phyloP scores from a whole-genome alignment of 1,139 yeast species.

The Arxiozyma slooffiae region DNA sequence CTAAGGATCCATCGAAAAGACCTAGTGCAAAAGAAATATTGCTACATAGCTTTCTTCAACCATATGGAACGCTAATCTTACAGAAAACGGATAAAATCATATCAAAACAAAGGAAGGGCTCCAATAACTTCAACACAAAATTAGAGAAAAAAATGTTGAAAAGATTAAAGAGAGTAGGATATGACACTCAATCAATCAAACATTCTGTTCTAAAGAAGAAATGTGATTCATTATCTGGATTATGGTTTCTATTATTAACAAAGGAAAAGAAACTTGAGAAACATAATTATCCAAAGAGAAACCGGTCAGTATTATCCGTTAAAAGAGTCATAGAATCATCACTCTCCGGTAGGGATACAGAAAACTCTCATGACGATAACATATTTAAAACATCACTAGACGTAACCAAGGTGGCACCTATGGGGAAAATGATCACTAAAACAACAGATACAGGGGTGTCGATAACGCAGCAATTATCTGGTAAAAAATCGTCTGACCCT shows the following conservation, averaged over 20 bases:
- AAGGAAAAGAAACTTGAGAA: constrained; percentile 46
- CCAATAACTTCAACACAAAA: constrained; percentile 45
- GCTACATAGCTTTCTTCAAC: constrained; percentile 50
- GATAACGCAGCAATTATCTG: constrained; percentile 2
- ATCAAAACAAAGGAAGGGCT: constrained; percentile 32
- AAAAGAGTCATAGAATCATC: constrained; percentile 22
- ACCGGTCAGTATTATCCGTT: constrained; percentile 41
- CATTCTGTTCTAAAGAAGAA: constrained; percentile 50
- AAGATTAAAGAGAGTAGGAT: constrained; percentile 51
- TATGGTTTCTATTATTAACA: constrained; percentile 69
- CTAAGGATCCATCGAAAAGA: constrained; percentile 57
- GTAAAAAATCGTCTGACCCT: constrained; percentile 4
- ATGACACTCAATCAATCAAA: constrained; percentile 57
- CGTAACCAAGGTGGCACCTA: constrained; percentile 9
- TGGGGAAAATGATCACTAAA: constrained; percentile 10
- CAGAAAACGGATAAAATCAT: constrained; percentile 38
- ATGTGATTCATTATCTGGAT: constrained; percentile 74
- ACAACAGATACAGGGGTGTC: constrained; percentile 8
- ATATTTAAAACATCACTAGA: constrained; percentile 9
- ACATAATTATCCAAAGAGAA: constrained; percentile 36
- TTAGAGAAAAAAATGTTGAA: constrained; percentile 59
- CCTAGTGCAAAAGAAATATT: constrained; percentile 56
- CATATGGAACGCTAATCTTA: constrained; percentile 37
- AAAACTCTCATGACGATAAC: constrained; percentile 5
- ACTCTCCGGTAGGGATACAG: constrained; percentile 3